Conservation (phyloP, 2,329 filamentous ascomycete genomes). For the Fusarium chuoi region DNA sequence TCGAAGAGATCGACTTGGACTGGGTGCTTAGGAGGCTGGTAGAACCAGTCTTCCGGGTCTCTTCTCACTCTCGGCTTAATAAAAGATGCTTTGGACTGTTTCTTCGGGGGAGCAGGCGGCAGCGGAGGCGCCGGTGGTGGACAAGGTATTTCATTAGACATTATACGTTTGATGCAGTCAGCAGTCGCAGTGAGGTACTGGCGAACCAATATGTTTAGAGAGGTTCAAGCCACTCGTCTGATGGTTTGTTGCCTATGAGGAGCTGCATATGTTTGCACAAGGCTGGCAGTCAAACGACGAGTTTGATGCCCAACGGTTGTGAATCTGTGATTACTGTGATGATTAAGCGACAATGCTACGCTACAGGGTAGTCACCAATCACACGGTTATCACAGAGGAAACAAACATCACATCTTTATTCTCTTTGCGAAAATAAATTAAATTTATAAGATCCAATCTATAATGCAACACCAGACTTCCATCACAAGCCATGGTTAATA, state of each 20-base stretch:
- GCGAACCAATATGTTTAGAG: background rate
- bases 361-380: background rate
- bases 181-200: background rate
- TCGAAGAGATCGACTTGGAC: background rate
- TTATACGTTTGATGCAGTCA: too few relatives aligned
- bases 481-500: fast-evolving
- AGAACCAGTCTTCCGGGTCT: background rate
- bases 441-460: too few relatives aligned
- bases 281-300: too few relatives aligned
- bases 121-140: background rate
- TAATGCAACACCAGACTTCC: background rate
- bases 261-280: too few relatives aligned
- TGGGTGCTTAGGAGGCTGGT: background rate
- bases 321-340: background rate
- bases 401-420: background rate
- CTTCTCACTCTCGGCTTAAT: background rate
- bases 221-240: fast-evolving
- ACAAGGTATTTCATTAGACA: background rate
- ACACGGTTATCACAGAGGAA: fast-evolving
- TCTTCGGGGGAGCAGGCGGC: background rate
- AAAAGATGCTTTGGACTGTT: background rate
- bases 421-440: too few relatives aligned
- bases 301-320: background rate
- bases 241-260: fast-evolving
- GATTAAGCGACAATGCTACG: background rate